Conservation (phyloP, 805 yeast genomes). For the Saccharomycopsis sp. region DNA sequence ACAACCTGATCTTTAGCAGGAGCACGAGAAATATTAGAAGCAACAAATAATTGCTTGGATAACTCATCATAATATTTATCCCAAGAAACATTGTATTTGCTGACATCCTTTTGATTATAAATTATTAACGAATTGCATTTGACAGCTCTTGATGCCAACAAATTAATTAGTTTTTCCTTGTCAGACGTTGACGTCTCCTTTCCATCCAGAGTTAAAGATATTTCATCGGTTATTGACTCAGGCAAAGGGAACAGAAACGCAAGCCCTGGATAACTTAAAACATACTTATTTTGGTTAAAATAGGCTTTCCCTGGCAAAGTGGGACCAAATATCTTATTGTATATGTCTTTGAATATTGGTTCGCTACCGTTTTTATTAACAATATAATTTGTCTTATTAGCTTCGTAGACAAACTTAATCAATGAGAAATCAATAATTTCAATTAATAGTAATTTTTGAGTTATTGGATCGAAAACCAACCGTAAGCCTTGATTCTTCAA, state of each 20-base stretch:
- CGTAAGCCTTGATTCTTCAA: conserved; percentile 16
- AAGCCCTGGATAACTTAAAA: conserved; percentile 46
- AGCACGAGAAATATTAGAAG: neutral
- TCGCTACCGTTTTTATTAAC: conserved; percentile 7
- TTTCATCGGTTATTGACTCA: neutral
- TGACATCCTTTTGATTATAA: neutral
- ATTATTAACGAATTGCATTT: conserved; percentile 8
- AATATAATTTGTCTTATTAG: neutral
- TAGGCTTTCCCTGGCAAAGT: conserved; percentile 45
- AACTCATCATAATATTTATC: neutral
- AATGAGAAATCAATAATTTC: conserved; percentile 16
- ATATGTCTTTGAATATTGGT: conserved; percentile 34
- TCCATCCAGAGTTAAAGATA: neutral
- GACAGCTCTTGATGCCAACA: neutral
- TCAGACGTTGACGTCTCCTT: neutral
- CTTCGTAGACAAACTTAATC: conserved; percentile 10
- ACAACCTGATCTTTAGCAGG: neutral
- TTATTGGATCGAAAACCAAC: conserved; percentile 16
- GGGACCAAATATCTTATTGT: conserved; percentile 51
- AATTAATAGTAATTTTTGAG: conserved; percentile 11
- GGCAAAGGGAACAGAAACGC: conserved; percentile 28
- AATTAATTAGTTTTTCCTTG: conserved; percentile 8
- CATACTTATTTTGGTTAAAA: conserved; percentile 27
- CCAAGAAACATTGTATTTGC: neutral
- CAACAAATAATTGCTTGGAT: neutral